These are phyloP conservation scores for Ascoidea asiatica DNA, from an alignment of 805 yeast species.

Conservation along the genomic window DNA sequence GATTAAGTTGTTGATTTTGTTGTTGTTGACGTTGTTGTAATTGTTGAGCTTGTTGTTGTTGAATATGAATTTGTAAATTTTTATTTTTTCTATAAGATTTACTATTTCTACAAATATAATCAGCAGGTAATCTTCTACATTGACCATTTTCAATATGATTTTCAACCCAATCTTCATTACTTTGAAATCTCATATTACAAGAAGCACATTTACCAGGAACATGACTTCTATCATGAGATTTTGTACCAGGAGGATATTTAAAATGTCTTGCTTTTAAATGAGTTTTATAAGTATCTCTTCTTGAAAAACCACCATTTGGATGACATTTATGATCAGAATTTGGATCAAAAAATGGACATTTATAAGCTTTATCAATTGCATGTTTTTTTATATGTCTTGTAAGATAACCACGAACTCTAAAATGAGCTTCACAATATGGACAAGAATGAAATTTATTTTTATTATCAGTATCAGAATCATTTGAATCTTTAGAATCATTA, in stretches of 20 bases:
- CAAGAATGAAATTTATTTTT: slow-evolving; percentile 69
- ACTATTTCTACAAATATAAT: slow-evolving; percentile 21
- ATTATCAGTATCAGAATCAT: slow-evolving; percentile 18
- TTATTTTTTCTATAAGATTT: slow-evolving; percentile 22
- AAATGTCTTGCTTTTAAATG: slow-evolving; percentile 85
- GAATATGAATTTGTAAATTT: slow-evolving; percentile 3
- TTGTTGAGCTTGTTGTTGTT: not conserved
- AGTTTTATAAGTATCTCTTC: slow-evolving; percentile 87
- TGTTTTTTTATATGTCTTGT: slow-evolving; percentile 79
- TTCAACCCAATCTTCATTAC: slow-evolving; percentile 70
- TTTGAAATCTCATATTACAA: slow-evolving; percentile 52
- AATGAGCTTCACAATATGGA: slow-evolving; percentile 67
- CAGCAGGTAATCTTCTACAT: slow-evolving; percentile 38
- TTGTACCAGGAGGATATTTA: slow-evolving; percentile 77
- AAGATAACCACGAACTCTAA: slow-evolving; percentile 78
- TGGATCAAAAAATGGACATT: slow-evolving; percentile 55
- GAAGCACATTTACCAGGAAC: slow-evolving; percentile 67
- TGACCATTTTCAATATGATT: slow-evolving; percentile 62
- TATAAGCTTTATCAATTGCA: slow-evolving; percentile 52
- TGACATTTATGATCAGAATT: slow-evolving; percentile 39
- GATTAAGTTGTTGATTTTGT: not conserved
- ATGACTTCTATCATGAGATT: slow-evolving; percentile 56
- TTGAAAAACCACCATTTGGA: slow-evolving; percentile 68
- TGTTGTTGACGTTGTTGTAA: not conserved
- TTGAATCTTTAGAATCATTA: slow-evolving; percentile 2